Evolutionary conservation across 345 rosid species (phyloP).

Genomic region (Eucalyptus guilfoylei): DNA sequence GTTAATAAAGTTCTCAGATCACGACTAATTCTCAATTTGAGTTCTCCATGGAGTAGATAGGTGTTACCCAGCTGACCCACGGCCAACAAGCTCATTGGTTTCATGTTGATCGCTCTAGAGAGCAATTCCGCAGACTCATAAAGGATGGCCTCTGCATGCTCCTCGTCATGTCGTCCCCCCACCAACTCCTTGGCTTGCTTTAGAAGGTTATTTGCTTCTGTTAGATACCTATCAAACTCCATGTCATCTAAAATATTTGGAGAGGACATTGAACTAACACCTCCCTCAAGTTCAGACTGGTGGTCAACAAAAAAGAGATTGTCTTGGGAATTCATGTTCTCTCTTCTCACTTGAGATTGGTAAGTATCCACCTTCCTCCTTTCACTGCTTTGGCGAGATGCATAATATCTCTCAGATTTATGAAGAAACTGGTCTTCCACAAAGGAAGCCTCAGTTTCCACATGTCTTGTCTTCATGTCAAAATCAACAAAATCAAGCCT

Average conservation of each 20-base stretch:
- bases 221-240: conserved; percentile 34
- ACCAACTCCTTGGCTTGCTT: conserved; percentile 37
- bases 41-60: conserved; percentile 64
- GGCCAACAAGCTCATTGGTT: conserved; percentile 62
- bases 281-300: conserved; percentile 1
- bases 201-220: conserved; percentile 39
- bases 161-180: conserved; percentile 19
- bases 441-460: conserved; percentile 26
- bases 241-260: conserved; percentile 34
- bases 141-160: conserved; percentile 28
- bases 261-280: conserved; percentile 11
- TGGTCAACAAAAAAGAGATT: conserved; percentile 3
- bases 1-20: conserved; percentile 41
- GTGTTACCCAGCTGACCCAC: conserved; percentile 67
- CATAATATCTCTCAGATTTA: conserved; percentile 14
- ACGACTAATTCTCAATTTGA: conserved; percentile 46
- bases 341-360: conserved; percentile 7
- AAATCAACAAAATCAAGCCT: conserved; percentile 15
- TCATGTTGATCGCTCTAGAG: conserved; percentile 34
- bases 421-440: conserved; percentile 9
- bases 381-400: conserved; percentile 12
- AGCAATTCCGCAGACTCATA: conserved; percentile 38
- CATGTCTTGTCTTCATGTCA: conserved; percentile 9
- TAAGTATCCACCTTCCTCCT: conserved; percentile 9
- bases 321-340: not conserved